phyloP scores from a whole-genome alignment of 177 flowering plant species.

The Viscum album region DNA sequence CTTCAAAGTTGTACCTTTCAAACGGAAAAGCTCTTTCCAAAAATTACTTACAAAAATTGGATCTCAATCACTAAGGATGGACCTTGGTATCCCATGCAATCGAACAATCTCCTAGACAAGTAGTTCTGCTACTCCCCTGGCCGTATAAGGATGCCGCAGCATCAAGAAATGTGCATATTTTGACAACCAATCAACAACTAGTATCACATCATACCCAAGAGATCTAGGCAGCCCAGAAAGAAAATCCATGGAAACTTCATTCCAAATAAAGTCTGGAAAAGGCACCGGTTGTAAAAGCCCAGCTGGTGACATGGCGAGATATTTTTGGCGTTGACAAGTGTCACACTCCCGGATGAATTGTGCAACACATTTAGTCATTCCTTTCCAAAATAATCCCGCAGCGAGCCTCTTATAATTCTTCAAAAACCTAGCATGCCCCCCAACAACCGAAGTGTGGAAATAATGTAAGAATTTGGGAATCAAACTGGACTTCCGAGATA shows the following conservation, averaged over 20 bases:
- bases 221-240: not conserved
- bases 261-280: not conserved
- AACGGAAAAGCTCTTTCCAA: not conserved
- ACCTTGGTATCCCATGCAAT: not conserved
- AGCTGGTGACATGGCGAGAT: too few relatives aligned
- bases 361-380: not conserved
- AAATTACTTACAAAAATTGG: not conserved
- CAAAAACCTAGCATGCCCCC: not conserved
- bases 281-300: constrained; percentile 8
- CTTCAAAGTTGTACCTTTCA: not conserved
- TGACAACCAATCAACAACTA: not conserved
- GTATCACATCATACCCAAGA: not conserved
- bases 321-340: not conserved
- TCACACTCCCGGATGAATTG: not conserved
- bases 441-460: not conserved
- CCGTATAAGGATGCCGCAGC: not conserved
- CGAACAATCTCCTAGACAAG: not conserved
- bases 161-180: not conserved
- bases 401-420: not conserved
- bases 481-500: too few relatives aligned
- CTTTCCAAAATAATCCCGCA: not conserved
- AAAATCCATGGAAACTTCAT: not conserved
- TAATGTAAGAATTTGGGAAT: not conserved
- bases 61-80: not conserved
- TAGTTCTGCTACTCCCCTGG: not conserved